Evolutionary conservation across 768 basidiomycete species (phyloP).

Genomic region (Lactarius akahatsu): DNA sequence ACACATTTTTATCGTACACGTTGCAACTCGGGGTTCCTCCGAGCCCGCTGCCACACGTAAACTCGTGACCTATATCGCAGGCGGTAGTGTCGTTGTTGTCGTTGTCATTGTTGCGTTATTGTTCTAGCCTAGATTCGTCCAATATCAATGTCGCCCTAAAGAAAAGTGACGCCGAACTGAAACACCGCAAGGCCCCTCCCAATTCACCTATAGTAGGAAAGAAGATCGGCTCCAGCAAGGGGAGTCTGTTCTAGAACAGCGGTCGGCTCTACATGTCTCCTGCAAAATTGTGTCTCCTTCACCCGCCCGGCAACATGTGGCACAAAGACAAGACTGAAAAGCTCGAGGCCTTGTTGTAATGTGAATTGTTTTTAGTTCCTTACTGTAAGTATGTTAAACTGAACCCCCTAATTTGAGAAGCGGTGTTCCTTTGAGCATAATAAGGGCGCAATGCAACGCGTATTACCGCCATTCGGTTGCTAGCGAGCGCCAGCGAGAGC

Average conservation of each 20-base stretch:
- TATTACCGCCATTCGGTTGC: conserved; percentile 8
- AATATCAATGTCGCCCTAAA: background rate
- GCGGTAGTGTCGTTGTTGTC: conserved; percentile 3
- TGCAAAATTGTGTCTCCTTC: background rate
- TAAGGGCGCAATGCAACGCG: background rate
- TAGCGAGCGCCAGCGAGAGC: background rate
- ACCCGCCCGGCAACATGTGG: background rate
- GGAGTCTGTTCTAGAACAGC: conserved; percentile 6
- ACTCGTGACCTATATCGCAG: background rate
- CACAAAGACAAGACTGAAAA: conserved; percentile 1
- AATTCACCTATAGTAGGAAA: background rate
- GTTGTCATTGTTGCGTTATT: conserved; percentile 1
- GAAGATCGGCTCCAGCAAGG: conserved; percentile 4
- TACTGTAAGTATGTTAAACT: conserved; percentile 3
- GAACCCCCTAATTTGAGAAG: conserved; percentile 17
- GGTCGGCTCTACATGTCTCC: background rate
- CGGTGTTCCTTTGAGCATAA: conserved; percentile 16
- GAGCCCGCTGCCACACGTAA: conserved; percentile 20
- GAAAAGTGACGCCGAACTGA: background rate
- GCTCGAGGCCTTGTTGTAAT: background rate
- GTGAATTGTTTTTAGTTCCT: conserved; percentile 14
- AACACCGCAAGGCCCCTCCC: background rate
- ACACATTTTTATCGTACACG: conserved; percentile 1
- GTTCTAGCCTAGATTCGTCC: conserved; percentile 1
- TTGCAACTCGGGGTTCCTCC: conserved; percentile 8